Conservation (phyloP, 2,329 filamentous ascomycete genomes). For the Endoconidiophora laricicola region DNA sequence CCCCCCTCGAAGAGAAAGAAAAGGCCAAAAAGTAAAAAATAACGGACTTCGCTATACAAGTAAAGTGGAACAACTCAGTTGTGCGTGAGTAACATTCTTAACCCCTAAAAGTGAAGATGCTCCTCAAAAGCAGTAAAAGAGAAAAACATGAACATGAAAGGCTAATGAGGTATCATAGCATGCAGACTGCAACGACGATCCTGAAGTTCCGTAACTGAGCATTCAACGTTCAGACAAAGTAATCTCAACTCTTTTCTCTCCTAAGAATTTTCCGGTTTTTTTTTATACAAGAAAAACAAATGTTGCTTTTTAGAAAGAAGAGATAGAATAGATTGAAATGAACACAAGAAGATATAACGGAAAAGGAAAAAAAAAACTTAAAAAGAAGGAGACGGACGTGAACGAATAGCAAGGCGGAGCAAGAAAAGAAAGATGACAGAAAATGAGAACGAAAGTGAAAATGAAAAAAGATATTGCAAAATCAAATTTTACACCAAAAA, state of each 20-base stretch:
- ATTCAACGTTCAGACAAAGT: not conserved
- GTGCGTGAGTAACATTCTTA: too few species aligned
- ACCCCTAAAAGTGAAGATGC: too few species aligned
- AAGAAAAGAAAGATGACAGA: not conserved
- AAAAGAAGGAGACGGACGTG: too few species aligned
- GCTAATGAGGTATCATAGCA: too few species aligned
- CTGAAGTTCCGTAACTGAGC: too few species aligned
- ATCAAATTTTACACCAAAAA: not conserved
- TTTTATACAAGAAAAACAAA: not conserved
- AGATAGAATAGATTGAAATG: not conserved
- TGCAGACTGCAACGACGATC: too few species aligned
- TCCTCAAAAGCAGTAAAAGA: too few species aligned
- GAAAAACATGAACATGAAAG: too few species aligned
- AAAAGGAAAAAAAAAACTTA: not conserved
- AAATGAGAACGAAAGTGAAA: not conserved
- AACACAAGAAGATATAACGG: not conserved
- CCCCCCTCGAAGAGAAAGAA: too few species aligned
- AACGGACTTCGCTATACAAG: too few species aligned
- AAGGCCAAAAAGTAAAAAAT: too few species aligned
- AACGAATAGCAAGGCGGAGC: not conserved
- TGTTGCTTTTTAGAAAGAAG: not conserved
- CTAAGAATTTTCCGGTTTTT: not conserved
- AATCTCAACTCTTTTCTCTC: not conserved
- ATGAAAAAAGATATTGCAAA: not conserved
- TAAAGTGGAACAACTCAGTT: too few species aligned